Evolutionary conservation across 1,284 basidiomycete species (phyloP), one percentile per base, ranked within the genome.

Genomic region (Ustilago hordei): DNA sequence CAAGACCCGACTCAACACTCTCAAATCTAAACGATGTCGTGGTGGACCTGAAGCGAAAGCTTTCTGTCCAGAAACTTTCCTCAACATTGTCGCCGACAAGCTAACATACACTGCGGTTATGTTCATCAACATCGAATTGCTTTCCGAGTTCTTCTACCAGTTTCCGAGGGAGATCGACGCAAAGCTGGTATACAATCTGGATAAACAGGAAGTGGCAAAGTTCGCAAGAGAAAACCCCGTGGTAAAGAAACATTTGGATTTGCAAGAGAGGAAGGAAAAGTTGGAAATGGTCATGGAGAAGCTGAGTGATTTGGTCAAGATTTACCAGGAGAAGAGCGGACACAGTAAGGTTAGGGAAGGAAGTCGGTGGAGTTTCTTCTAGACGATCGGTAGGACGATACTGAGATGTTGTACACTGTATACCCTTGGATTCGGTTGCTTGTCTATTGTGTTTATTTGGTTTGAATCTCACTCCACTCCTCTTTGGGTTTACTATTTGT

Each of bases 101-200:
- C 89, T 99, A 39, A 95, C 96, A 0, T 93, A 95, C 85, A 98
- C 95, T 0, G 93, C 94, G 0, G 92, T 95, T 2, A 95, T 98
- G 93, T 99, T 99, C 87, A 96, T 99, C 89, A 98, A 88, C 68
- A 86, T 87, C 55, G 96, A 99, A 87, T 89, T 99, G 9, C 90
- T 99, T 1, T 93, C 95, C 83, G 95, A 98, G 84, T 99, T 99
- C 90, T 98, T 99, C 89, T 98, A 98, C 85, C 94, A 97, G 92
- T 98, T 99, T 89, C 96, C 96, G 61, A 91, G 95, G 39, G 96
- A 98, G 88, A 96, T 99, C 72, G 95, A 99, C 86, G 93, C 93
- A n/a, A 90, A 95, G 34, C 88, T 99, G 57, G 90, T 96, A 53
- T 97, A 98, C 82, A 93, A 96, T 86, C 89, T 98, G 53, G 93